Percentiles rank a stretch among this genome's conserved stretches.
phyloP scores from a whole-genome alignment of 768 basidiomycete genomes.

The Boletus subcaerulescens region DNA sequence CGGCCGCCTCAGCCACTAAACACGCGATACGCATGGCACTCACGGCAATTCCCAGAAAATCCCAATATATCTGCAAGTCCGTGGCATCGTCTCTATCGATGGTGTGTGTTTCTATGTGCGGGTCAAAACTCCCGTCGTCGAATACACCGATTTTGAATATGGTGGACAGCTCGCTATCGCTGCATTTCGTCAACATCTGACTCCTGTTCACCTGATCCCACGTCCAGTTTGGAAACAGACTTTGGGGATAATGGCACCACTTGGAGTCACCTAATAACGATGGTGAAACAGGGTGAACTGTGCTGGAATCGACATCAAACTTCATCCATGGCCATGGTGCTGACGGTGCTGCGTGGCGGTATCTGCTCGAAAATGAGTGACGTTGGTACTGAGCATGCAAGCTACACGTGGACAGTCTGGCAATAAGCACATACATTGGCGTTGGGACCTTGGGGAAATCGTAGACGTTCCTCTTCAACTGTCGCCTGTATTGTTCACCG shows the following conservation, averaged over 20 bases:
- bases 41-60: conserved; percentile 23
- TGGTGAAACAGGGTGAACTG: neutral
- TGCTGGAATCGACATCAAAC: conserved; percentile 18
- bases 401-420: no score
- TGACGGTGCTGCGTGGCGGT: conserved; percentile 37
- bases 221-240: conserved; percentile 54
- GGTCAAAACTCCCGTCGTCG: conserved; percentile 17
- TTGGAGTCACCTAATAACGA: neutral
- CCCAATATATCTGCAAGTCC: conserved; percentile 27
- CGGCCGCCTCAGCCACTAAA: neutral
- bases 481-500: neutral
- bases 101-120: conserved; percentile 3
- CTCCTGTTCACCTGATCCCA: conserved; percentile 37
- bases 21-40: conserved; percentile 3
- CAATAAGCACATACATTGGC: conserved; percentile 19
- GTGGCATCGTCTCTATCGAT: conserved; percentile 12
- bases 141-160: conserved; percentile 20
- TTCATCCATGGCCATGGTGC: conserved; percentile 42
- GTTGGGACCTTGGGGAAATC: conserved; percentile 15
- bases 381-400: neutral
- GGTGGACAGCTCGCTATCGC: conserved; percentile 11
- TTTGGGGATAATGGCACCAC: conserved; percentile 48
- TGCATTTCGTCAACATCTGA: conserved; percentile 29
- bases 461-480: neutral
- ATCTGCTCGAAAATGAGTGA: conserved; percentile 8